Evolutionary conservation across 768 basidiomycete species (phyloP).

Genomic region (Suillus subalutaceus): DNA sequence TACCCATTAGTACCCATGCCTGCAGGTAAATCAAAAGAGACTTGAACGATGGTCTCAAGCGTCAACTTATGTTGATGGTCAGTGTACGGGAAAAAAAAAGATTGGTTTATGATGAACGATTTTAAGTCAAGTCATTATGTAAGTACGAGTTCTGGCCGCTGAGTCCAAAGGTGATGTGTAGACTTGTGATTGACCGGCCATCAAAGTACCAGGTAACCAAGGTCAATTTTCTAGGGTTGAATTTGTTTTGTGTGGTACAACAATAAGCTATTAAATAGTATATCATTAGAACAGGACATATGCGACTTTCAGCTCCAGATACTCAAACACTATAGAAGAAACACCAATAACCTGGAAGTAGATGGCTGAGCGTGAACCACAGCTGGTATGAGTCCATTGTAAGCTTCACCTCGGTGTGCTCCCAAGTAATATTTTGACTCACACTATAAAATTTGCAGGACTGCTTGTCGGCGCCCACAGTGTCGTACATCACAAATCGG

Average conservation of each 20-base stretch:
- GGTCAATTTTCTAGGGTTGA: background rate
- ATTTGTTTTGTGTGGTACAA: background rate
- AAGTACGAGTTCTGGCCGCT: background rate
- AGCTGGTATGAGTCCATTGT: conserved; percentile 18
- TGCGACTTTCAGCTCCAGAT: background rate
- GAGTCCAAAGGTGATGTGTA: background rate
- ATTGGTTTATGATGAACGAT: background rate
- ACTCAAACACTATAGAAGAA: conserved; percentile 25
- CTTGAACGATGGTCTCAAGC: background rate
- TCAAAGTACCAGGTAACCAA: background rate
- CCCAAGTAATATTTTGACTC: conserved; percentile 13
- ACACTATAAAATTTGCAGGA: conserved; percentile 44
- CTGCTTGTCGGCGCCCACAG: conserved; percentile 32
- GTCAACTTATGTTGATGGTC: background rate
- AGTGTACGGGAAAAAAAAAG: background rate
- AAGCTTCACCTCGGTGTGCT: background rate
- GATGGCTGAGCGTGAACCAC: conserved; percentile 38
- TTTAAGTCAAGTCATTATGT: background rate
- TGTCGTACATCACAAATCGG: conserved; percentile 34
- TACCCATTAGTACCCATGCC: background rate
- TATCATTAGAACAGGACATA: background rate
- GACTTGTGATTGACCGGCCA: background rate
- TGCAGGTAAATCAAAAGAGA: background rate
- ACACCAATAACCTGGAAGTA: conserved; percentile 40
- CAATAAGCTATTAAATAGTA: background rate